These are phyloP conservation scores for Erodium texanum DNA, from an alignment of 441 rosid species.

Conservation along the genomic window DNA sequence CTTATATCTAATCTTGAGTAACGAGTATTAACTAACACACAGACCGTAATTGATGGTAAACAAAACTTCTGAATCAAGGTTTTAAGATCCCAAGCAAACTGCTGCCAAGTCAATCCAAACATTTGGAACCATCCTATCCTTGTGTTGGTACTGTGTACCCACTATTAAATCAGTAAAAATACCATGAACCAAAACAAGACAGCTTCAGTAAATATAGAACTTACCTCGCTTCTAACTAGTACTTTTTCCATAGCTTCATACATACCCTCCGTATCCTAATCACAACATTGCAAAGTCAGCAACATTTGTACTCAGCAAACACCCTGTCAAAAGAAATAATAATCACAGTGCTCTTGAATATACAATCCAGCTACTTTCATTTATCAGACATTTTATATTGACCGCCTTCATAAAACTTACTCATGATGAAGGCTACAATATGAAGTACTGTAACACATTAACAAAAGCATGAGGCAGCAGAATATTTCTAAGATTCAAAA, in stretches of 20 bases:
- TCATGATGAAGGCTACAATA: neutral
- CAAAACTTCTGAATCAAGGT: neutral
- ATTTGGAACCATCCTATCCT: too few relatives aligned
- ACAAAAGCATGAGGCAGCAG: neutral
- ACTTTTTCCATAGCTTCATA: slow-evolving; percentile 54
- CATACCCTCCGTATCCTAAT: slow-evolving; percentile 66
- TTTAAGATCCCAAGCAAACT: neutral
- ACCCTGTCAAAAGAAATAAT: slow-evolving; percentile 53
- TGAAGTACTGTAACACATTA: neutral
- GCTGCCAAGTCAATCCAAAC: neutral
- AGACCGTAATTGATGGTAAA: neutral
- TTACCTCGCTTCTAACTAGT: slow-evolving; percentile 58
- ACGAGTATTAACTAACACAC: neutral
- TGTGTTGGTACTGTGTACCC: neutral
- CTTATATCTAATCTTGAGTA: neutral
- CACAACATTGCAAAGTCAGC: slow-evolving; percentile 81
- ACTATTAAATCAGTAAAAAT: neutral
- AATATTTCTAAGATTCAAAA: neutral
- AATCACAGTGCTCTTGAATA: slow-evolving; percentile 47
- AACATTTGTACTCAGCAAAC: slow-evolving; percentile 54
- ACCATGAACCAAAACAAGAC: slow-evolving; percentile 10
- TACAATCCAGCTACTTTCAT: slow-evolving; percentile 29
- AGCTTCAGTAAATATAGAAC: slow-evolving; percentile 11
- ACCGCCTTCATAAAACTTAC: neutral
- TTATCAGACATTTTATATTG: neutral